Conservation (phyloP, 176 grass and related monocot species). For the Secale cereale region DNA sequence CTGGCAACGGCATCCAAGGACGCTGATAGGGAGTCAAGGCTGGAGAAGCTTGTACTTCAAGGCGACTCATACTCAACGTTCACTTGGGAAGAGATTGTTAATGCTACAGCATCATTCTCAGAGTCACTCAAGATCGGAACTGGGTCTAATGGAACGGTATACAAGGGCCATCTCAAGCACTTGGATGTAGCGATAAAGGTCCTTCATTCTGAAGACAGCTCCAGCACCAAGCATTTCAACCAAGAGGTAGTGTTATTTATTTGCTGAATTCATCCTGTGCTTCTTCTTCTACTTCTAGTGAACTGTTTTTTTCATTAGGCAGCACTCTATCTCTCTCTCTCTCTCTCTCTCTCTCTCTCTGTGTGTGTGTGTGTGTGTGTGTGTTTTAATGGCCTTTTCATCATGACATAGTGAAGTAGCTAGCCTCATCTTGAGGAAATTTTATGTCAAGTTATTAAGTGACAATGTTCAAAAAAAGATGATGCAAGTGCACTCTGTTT, state of each 20-base stretch:
- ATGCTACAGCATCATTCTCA: slow-evolving; percentile 77
- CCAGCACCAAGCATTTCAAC: slow-evolving; percentile 59
- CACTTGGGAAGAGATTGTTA: slow-evolving; percentile 80
- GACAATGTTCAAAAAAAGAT: not conserved
- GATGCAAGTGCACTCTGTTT: not conserved
- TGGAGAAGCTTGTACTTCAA: too few relatives aligned
- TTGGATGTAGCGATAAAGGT: slow-evolving; percentile 73
- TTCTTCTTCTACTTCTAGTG: not conserved
- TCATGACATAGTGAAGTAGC: not conserved
- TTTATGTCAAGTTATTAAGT: not conserved
- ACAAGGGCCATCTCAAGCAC: slow-evolving; percentile 76
- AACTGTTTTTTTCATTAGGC: not conserved
- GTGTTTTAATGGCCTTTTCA: not conserved
- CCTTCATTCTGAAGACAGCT: slow-evolving; percentile 49
- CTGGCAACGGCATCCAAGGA: too few relatives aligned
- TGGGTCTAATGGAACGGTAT: slow-evolving; percentile 75
- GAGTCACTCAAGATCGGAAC: slow-evolving; percentile 50
- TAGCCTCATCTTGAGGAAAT: not conserved
- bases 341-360: too few relatives aligned
- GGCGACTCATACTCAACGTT: slow-evolving; percentile 7
- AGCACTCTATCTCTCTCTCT: too few relatives aligned
- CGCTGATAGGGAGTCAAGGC: too few relatives aligned
- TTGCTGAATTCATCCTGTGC: not conserved
- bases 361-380: not conserved
- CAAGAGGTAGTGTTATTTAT: slow-evolving; percentile 58